Base-by-base conservation (phyloP, 1,284 basidiomycete species). In the Ustilago vetiveriae region DNA sequence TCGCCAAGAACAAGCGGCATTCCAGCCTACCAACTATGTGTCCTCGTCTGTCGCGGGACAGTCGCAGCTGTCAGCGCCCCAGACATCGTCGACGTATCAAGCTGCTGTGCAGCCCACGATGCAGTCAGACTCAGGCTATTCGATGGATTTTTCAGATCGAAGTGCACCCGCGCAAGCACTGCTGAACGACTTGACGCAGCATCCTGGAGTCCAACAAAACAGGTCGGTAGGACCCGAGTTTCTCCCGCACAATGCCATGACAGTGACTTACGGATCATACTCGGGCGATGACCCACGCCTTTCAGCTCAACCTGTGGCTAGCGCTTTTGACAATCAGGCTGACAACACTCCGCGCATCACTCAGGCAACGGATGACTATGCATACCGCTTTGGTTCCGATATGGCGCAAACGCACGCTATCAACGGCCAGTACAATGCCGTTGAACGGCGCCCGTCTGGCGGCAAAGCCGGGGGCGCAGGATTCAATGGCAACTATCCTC, bases 301-400 rank as follows among this genome's bases (percentile, higher is more conserved):
- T 41, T 17, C 39, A 13, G 6, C 39, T 16, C 33, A 30, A 2
- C 11, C 13, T 9, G 22, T 19, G 3, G 35, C 36, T 13, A 40
- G 19, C 6, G 11, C 30, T 3, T 48, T 44, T 24, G 40, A 11
- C 4, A 27, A 43, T 17, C 30, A 24, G 27, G 27, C 23, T 22
- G 29, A 33, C 21, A 32, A 17, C 22, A 13, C 29, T 32, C n/a
- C 27, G 10, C 29, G 46, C 9, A 14, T 19, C 16, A 27, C 33
- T 0, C 3, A 21, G 9, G 6, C 35, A 11, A 10, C 32, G 3
- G 26, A 51, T 8, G 27, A 14, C 3, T 26, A 38, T 40, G 17
- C 22, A 9, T 53, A 48, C 17, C 44, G 29, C 22, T 7, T 26
- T 24, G 38, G 41, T 10, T 58, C 44, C 21, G 43, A 51, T 14